Evolutionary conservation across 148 eudicot genomes (phyloP).

Genomic region (Dianthus caryophyllus): DNA sequence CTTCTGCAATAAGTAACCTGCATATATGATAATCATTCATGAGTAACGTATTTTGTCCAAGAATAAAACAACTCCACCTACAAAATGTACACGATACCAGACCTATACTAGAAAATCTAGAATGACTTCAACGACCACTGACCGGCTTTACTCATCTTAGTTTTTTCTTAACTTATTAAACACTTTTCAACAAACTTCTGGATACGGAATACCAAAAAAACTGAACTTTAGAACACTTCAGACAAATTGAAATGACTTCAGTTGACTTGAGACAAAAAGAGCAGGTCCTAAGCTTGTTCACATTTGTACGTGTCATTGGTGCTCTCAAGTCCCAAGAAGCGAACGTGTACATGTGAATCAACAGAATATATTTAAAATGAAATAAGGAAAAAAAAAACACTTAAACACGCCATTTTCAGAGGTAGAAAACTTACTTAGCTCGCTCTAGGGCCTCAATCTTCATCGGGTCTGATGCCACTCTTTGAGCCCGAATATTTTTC

Average conservation of each 20-base stretch:
- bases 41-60: neutral
- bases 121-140: too few relatives aligned
- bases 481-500: constrained; percentile 74
- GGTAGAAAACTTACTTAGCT: constrained; percentile 61
- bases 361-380: neutral
- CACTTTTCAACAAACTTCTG: too few relatives aligned
- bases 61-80: neutral
- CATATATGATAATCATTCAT: neutral
- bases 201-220: too few relatives aligned
- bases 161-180: too few relatives aligned
- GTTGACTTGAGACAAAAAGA: too few relatives aligned
- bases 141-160: too few relatives aligned
- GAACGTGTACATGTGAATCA: neutral
- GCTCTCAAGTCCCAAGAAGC: neutral
- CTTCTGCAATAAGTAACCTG: constrained; percentile 84
- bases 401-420: neutral
- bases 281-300: too few relatives aligned
- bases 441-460: constrained; percentile 57
- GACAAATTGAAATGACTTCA: too few relatives aligned
- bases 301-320: too few relatives aligned
- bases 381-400: neutral
- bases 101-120: too few relatives aligned
- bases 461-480: constrained; percentile 49
- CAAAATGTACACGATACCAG: neutral
- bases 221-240: too few relatives aligned